Conservation (phyloP, 768 basidiomycete species). For the Strobilomyces echinocephalus region DNA sequence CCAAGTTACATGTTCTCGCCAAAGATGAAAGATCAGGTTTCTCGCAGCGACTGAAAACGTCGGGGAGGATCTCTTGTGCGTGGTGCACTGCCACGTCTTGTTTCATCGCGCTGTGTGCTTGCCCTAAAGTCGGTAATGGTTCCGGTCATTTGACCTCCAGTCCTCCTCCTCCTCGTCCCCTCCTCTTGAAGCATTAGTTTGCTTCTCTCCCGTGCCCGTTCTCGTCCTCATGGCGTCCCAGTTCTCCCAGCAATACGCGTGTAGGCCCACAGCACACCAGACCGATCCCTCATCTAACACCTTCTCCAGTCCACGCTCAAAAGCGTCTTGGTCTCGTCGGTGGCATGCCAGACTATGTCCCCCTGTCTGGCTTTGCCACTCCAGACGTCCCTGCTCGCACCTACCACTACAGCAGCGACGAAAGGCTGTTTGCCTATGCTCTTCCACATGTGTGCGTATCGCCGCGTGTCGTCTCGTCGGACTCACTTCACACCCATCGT, state of each 20-base stretch:
- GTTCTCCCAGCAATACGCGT: slow-evolving; percentile 79
- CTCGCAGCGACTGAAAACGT: no score
- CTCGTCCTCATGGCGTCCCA: slow-evolving; percentile 61
- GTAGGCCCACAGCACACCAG: slow-evolving; percentile 43
- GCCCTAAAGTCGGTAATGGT: slow-evolving; percentile 12
- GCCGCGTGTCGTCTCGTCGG: slow-evolving; percentile 14
- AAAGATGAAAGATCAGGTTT: no score
- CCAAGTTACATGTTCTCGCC: no score
- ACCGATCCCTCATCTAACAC: slow-evolving; percentile 16
- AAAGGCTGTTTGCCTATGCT: slow-evolving; percentile 82
- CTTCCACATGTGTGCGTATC: slow-evolving; percentile 63
- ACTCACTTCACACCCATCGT: slow-evolving; percentile 11
- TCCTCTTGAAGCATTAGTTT: slow-evolving; percentile 73
- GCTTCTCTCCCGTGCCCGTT: slow-evolving; percentile 50
- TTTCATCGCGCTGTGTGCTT: background rate
- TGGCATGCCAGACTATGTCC: slow-evolving; percentile 71
- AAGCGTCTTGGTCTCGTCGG: slow-evolving; percentile 85
- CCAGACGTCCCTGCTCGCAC: slow-evolving; percentile 73
- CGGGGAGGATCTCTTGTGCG: no score
- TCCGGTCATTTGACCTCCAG: slow-evolving; percentile 15
- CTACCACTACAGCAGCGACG: slow-evolving; percentile 81
- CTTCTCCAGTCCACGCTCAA: slow-evolving; percentile 77
- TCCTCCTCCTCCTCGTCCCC: slow-evolving; percentile 21
- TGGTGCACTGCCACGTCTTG: no score
- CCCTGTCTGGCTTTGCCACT: slow-evolving; percentile 55